These are phyloP conservation scores for Infundibulicybe gibba DNA, from an alignment of 768 basidiomycete genomes.

Conservation along the genomic window DNA sequence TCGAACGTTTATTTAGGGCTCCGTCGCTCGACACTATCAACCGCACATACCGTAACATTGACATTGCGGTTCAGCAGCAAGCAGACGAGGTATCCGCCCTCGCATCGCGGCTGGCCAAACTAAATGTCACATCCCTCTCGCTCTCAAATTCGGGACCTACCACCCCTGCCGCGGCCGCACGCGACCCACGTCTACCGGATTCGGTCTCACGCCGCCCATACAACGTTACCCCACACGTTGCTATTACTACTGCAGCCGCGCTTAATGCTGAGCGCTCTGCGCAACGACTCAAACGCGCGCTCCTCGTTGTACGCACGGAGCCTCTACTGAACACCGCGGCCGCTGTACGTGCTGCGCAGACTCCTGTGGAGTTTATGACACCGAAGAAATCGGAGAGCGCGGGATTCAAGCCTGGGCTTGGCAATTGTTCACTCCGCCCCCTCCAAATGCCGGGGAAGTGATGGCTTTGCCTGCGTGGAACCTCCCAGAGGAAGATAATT, in stretches of 20 bases:
- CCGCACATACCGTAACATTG: conserved; percentile 83
- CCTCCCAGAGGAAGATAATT: conserved; percentile 35
- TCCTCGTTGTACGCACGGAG: conserved; percentile 55
- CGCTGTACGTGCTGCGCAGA: conserved; percentile 33
- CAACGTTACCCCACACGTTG: conserved; percentile 61
- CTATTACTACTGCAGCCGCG: conserved; percentile 74
- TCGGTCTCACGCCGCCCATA: conserved; percentile 31
- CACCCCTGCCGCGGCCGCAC: conserved; percentile 5
- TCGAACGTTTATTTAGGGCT: conserved; percentile 51
- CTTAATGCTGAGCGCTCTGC: conserved; percentile 78
- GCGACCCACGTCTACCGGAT: conserved; percentile 41
- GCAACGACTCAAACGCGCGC: conserved; percentile 62
- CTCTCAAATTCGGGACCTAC: not conserved
- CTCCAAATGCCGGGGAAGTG: conserved; percentile 9
- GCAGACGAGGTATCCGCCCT: conserved; percentile 49
- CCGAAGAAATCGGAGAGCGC: conserved; percentile 20
- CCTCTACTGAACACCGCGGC: conserved; percentile 74
- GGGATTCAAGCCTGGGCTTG: conserved; percentile 14
- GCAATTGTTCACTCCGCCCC: conserved; percentile 15
- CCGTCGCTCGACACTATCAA: conserved; percentile 85
- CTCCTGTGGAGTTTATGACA: conserved; percentile 33
- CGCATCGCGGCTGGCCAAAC: conserved; percentile 45
- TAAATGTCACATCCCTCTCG: conserved; percentile 29
- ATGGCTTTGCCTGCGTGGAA: conserved; percentile 20
- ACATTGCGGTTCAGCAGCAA: conserved; percentile 64